phyloP scores from a whole-genome alignment of 768 basidiomycete genomes.

The Mycena maculata region DNA sequence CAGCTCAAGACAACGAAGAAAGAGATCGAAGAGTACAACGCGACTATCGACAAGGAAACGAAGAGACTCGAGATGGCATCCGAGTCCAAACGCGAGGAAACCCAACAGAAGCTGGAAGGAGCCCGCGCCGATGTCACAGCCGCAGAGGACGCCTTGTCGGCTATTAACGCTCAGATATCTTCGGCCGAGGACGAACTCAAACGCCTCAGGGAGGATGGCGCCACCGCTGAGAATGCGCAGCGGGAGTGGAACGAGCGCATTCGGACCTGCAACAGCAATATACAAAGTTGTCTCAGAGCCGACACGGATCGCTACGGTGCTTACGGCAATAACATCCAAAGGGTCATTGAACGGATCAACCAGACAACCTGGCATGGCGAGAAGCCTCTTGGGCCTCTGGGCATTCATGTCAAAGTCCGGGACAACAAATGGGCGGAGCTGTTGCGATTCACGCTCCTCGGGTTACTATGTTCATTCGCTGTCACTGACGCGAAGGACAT shows the following conservation, averaged over 20 bases:
- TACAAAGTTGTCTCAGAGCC: conserved; percentile 59
- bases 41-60: conserved; percentile 65
- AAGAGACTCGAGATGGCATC: conserved; percentile 65
- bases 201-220: conserved; percentile 49
- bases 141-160: conserved; percentile 49
- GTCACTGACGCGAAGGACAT: conserved; percentile 79
- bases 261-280: conserved; percentile 59
- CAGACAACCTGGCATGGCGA: conserved; percentile 71
- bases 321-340: conserved; percentile 72
- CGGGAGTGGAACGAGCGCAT: conserved; percentile 55
- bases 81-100: conserved; percentile 72
- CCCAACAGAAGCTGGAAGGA: conserved; percentile 60
- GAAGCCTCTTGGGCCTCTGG: conserved; percentile 82
- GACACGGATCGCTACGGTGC: conserved; percentile 69
- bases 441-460: conserved; percentile 71
- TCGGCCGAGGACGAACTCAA: conserved; percentile 45
- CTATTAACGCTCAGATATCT: conserved; percentile 42
- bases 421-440: conserved; percentile 75
- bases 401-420: conserved; percentile 78
- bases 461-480: conserved; percentile 74
- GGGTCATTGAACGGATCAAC: conserved; percentile 64
- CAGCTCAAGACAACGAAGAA: conserved; percentile 47
- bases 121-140: conserved; percentile 53
- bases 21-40: conserved; percentile 53
- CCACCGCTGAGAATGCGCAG: conserved; percentile 46